phyloP scores from a whole-genome alignment of 768 basidiomycete species.

The Rubroboletus satanas region DNA sequence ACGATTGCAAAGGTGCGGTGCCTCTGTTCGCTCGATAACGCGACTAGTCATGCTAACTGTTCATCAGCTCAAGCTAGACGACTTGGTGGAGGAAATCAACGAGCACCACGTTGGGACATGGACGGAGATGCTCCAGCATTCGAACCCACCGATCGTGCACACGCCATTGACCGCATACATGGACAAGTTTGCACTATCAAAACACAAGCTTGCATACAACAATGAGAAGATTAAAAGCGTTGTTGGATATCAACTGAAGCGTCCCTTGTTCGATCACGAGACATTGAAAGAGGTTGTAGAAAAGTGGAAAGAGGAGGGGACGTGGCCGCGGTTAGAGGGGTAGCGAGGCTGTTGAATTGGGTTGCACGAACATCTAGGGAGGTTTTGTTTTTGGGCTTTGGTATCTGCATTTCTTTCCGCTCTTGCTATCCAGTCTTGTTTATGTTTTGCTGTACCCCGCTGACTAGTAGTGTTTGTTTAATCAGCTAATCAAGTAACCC shows the following conservation, averaged over 20 bases:
- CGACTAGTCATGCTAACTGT: neutral
- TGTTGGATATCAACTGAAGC: constrained; percentile 63
- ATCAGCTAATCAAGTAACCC: constrained; percentile 14
- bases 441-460: constrained; percentile 24
- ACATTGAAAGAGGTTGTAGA: constrained; percentile 67
- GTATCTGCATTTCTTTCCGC: constrained; percentile 12
- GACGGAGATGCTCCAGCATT: constrained; percentile 74
- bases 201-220: constrained; percentile 63
- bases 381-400: constrained; percentile 16
- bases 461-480: constrained; percentile 26
- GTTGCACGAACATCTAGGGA: constrained; percentile 10
- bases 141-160: constrained; percentile 67
- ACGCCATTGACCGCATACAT: constrained; percentile 76
- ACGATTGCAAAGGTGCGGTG: constrained; percentile 57
- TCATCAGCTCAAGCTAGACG: constrained; percentile 57
- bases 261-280: constrained; percentile 59
- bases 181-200: constrained; percentile 67
- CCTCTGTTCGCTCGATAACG: constrained; percentile 4
- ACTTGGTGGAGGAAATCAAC: constrained; percentile 78
- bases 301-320: constrained; percentile 74
- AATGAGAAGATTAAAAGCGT: constrained; percentile 71
- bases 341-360: constrained; percentile 1
- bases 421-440: constrained; percentile 3
- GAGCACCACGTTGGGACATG: constrained; percentile 79
- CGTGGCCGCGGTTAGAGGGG: constrained; percentile 29